Base-by-base conservation (phyloP, 1,284 basidiomycete genomes). In the Ceratobasidium papillatum region DNA sequence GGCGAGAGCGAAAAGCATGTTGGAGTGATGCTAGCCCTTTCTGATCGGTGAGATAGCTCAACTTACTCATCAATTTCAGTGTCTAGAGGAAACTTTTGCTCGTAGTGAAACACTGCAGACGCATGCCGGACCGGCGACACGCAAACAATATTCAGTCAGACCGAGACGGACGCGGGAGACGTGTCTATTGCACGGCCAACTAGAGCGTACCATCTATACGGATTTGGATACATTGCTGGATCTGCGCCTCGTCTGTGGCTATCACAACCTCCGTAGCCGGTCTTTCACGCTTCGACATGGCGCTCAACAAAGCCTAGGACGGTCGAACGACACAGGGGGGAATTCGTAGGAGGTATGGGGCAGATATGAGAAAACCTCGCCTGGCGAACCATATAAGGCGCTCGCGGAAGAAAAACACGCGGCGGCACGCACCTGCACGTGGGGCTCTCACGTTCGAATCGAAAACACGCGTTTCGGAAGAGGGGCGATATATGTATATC, bases 41-140 rank as follows among this genome's bases (percentile, higher is more conserved):
- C 47, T 73, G 72, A 45, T 36, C n/a, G 9, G 36, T 49, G 74
- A 75, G 49, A 25, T 45, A 17, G 30, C 14, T 30, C 74, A 52
- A 85, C 89, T 79, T 78, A 91, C 92, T 87, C 84, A 81, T 94
- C 92, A 77, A 91, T 85, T 81, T 94, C 92, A 9, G 83, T 84
- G 58, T 92, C 90, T 36, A 90, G 81, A 71, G 91, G 85, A 79
- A 94, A 94, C 51, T 84, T 84, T 83, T 92, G 91, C 81, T 92
- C 91, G 78, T 83, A 81, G 78, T 86, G 84, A 82, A 93, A 94
- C 72, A 94, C 91, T 77, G 34, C 14, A 47, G 36, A 4, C 51
- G 34, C 47, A 54, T 12, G 25, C 30, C 54, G 49, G 19, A 32
- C 27, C 45, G 59, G 27, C 34, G 27, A 36, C 41, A 32, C 43